These are phyloP conservation scores for Trichophyton mentagrophytes DNA, from an alignment of 2,329 filamentous ascomycete species.

Conservation along the genomic window DNA sequence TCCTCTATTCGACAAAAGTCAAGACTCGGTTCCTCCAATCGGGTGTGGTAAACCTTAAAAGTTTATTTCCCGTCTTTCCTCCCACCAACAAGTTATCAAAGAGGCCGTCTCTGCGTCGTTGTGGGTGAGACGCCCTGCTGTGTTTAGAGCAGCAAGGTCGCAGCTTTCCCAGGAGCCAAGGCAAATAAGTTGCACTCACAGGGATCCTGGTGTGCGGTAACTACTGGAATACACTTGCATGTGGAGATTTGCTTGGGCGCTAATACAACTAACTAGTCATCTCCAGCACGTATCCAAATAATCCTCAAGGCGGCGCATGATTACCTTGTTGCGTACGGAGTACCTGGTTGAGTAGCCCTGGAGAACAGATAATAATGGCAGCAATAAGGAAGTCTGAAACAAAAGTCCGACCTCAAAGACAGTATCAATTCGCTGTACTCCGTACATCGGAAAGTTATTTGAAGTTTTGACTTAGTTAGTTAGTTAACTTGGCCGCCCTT, in stretches of 20 bases:
- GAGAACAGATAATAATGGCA: not conserved
- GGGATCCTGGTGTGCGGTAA: not conserved
- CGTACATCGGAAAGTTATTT: not conserved
- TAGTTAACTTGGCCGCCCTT: not conserved
- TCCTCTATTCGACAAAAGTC: too few relatives aligned
- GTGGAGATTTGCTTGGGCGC: not conserved
- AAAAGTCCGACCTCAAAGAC: too few relatives aligned
- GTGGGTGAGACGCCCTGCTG: not conserved
- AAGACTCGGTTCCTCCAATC: not conserved
- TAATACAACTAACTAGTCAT: not conserved
- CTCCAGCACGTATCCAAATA: not conserved
- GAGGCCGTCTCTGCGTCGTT: too few relatives aligned
- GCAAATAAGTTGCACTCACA: not conserved
- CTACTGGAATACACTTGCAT: not conserved
- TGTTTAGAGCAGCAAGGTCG: not conserved
- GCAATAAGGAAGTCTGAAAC: not conserved
- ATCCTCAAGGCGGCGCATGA: not conserved
- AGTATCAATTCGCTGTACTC: too few relatives aligned
- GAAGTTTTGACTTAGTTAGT: not conserved
- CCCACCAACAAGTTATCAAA: not conserved
- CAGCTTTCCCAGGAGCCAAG: too few relatives aligned
- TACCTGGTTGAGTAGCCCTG: too few relatives aligned
- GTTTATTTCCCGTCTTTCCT: not conserved
- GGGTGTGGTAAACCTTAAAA: not conserved
- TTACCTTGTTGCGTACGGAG: not conserved